These are phyloP conservation scores for Cucurbita pepo DNA, from an alignment of 306 rosid species.

Conservation along the genomic window DNA sequence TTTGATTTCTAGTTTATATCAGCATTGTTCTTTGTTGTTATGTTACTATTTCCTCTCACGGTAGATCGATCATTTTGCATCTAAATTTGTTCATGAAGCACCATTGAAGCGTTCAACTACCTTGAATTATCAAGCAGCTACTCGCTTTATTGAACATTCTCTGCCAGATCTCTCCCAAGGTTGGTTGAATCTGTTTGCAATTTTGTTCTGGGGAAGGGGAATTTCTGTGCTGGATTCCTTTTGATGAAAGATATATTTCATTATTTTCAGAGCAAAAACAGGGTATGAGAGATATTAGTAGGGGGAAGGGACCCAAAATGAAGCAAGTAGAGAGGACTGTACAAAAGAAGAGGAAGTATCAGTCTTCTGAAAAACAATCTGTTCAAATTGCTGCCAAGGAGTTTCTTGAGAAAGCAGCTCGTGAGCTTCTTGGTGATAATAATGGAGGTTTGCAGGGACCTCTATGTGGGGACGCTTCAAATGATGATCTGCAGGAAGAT, in stretches of 20 bases:
- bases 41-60: background rate
- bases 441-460: constrained; percentile 60
- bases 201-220: background rate
- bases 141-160: constrained; percentile 76
- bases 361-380: constrained; percentile 47
- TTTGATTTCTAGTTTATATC: background rate
- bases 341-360: constrained; percentile 71
- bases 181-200: constrained; percentile 17
- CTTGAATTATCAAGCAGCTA: constrained; percentile 72
- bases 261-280: constrained; percentile 46
- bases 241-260: constrained; percentile 7
- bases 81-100: constrained; percentile 43
- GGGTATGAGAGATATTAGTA: constrained; percentile 54
- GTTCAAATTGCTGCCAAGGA: constrained; percentile 68
- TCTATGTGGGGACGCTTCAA: constrained; percentile 24
- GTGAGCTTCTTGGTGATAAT: constrained; percentile 59
- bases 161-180: constrained; percentile 80
- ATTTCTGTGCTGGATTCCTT: background rate
- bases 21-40: background rate
- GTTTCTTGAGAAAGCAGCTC: constrained; percentile 78
- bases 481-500: constrained; percentile 13
- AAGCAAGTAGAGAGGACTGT: constrained; percentile 29
- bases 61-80: constrained; percentile 2
- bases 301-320: constrained; percentile 36
- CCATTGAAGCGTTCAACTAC: constrained; percentile 77